Conservation (phyloP, 805 yeast species). For the Saccharomycopsis fibuligera region DNA sequence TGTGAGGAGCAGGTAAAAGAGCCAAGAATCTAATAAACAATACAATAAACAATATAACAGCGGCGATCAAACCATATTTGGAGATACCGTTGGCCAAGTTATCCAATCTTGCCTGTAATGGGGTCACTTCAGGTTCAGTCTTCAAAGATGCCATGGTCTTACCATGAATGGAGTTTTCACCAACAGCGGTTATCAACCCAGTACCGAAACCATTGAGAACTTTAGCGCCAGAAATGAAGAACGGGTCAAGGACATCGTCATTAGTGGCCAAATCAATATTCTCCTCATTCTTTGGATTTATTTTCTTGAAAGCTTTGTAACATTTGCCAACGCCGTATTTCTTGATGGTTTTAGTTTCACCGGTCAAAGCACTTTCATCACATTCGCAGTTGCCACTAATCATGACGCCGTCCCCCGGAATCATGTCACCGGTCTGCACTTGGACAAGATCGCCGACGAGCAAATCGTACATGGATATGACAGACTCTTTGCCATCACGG, state of each 20-base stretch:
- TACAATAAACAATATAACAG: conserved; percentile 72
- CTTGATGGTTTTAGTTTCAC: conserved; percentile 80
- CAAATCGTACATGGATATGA: conserved; percentile 66
- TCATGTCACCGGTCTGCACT: conserved; percentile 88
- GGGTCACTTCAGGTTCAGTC: conserved; percentile 77
- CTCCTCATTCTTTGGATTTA: not conserved
- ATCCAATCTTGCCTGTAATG: conserved; percentile 77
- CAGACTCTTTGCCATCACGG: conserved; percentile 55
- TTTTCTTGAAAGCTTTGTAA: not conserved
- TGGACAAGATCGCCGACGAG: conserved; percentile 80
- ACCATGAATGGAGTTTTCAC: conserved; percentile 84
- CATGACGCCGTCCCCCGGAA: conserved; percentile 83
- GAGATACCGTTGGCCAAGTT: conserved; percentile 88
- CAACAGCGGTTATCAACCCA: conserved; percentile 86
- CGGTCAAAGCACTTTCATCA: conserved; percentile 90
- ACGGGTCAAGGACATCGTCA: conserved; percentile 58
- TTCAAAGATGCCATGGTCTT: conserved; percentile 78
- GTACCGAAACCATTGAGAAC: conserved; percentile 80
- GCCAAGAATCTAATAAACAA: conserved; percentile 70
- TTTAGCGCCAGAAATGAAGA: conserved; percentile 87
- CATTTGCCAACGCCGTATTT: conserved; percentile 49
- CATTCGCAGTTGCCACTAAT: conserved; percentile 73
- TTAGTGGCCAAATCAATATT: conserved; percentile 30
- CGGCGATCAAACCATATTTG: conserved; percentile 86
- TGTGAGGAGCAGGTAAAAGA: conserved; percentile 47